A percentile compares a stretch with the other conserved stretches of the same genome.
phyloP scores from a whole-genome alignment of 2,329 filamentous ascomycete genomes.

The Pezicula carpinea region DNA sequence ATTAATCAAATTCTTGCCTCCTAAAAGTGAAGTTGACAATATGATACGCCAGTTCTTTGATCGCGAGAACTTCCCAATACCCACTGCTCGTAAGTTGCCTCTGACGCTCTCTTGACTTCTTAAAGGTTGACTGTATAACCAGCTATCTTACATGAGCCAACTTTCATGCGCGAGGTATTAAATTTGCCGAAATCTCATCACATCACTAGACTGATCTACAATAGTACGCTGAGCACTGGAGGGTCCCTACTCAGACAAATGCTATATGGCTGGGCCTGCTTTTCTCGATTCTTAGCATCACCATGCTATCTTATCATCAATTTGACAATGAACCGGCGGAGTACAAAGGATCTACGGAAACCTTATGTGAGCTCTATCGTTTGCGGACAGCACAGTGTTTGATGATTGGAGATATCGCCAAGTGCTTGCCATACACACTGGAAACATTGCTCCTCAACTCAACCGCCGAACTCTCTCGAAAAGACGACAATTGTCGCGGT shows the following conservation, averaged over 20 bases:
- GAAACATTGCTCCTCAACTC: slow-evolving; percentile 71
- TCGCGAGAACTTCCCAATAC: slow-evolving; percentile 20
- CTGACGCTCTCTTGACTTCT: background rate
- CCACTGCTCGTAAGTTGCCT: slow-evolving; percentile 20
- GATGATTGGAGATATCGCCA: slow-evolving; percentile 70
- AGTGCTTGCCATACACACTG: slow-evolving; percentile 65
- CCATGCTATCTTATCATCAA: slow-evolving; percentile 71
- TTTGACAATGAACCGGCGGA: slow-evolving; percentile 71
- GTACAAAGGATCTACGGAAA: slow-evolving; percentile 54
- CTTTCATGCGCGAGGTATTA: slow-evolving; percentile 66
- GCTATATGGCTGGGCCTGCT: slow-evolving; percentile 74
- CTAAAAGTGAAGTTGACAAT: slow-evolving; percentile 21
- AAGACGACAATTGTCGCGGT: slow-evolving; percentile 59
- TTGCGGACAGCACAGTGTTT: slow-evolving; percentile 71
- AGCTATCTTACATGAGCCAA: slow-evolving; percentile 72
- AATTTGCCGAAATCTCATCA: background rate
- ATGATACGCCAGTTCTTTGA: slow-evolving; percentile 24
- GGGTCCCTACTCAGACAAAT: slow-evolving; percentile 63
- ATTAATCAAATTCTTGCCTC: slow-evolving; percentile 23
- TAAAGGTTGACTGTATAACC: slow-evolving; percentile 19
- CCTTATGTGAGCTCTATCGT: slow-evolving; percentile 58
- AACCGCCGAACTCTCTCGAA: slow-evolving; percentile 67
- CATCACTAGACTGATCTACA: background rate
- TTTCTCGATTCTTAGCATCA: slow-evolving; percentile 71
- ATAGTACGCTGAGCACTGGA: slow-evolving; percentile 48